Evolutionary conservation across 2,329 filamentous ascomycete species (phyloP).

Genomic region (Colletotrichum orbiculare): DNA sequence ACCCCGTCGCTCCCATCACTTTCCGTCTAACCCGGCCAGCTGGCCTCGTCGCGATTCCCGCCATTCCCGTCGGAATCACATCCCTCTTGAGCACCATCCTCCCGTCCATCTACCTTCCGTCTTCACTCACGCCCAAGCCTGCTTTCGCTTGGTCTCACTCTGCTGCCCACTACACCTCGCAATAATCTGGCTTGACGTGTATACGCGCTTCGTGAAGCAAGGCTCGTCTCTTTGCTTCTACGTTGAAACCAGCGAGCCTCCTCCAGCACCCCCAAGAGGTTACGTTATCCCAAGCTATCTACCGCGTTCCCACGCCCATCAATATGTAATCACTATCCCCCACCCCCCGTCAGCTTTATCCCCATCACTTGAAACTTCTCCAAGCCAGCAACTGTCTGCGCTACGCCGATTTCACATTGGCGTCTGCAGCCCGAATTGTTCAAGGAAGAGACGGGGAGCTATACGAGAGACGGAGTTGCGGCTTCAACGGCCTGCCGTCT

Average conservation of each 20-base stretch:
- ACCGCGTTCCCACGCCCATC: constrained; percentile 5
- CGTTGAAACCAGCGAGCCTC: constrained; percentile 16
- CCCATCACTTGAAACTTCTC: constrained; percentile 5
- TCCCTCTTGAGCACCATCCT: constrained; percentile 7
- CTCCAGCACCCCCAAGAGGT: constrained; percentile 12
- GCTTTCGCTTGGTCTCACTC: constrained; percentile 13
- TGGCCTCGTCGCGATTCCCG: constrained; percentile 9
- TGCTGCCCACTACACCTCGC: constrained; percentile 10
- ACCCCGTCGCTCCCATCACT: constrained; percentile 7
- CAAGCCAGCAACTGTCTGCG: not conserved
- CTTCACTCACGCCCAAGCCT: too few species aligned
- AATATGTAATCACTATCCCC: constrained; percentile 34
- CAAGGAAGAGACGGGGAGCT: constrained; percentile 4
- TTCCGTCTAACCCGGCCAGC: constrained; percentile 7
- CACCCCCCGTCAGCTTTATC: constrained; percentile 9
- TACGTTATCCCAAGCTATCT: constrained; percentile 1
- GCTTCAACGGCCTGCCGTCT: constrained; percentile 12
- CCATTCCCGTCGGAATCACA: constrained; percentile 17
- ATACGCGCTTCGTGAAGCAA: constrained; percentile 21
- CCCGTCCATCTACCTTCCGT: not conserved
- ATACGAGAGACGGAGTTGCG: constrained; percentile 1
- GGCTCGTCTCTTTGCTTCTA: constrained; percentile 20
- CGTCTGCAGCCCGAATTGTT: not conserved
- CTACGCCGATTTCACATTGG: not conserved
- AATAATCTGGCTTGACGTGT: not conserved